Evolutionary conservation across 768 basidiomycete genomes (phyloP), one percentile per base, ranked within the genome.

Genomic region (Calvatia gigantea): DNA sequence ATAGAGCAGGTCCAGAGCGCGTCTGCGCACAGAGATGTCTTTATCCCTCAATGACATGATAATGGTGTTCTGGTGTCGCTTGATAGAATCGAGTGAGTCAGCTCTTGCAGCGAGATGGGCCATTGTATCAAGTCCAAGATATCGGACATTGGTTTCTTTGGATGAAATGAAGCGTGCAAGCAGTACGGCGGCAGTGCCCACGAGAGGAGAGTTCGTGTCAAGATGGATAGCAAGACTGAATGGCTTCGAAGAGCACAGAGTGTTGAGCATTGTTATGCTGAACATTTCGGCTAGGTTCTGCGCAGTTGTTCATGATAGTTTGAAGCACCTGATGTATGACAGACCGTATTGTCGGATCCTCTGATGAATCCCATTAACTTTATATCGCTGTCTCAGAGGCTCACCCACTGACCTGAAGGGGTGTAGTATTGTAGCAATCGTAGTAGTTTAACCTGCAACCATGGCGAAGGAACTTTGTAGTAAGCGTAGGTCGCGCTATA

Each of bases 211-310:
- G 58, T 84, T 92, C 50, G 91, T 86, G 70, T 98, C 94, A 58
- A 98, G 69, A 70, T 99, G 97, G 60, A 99, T 98, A 12, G 94
- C 94, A 39, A 98, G 85, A 58, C 92, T 79, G 64, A n/a, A 99
- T 99, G 19, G 96, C 96, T 72, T 99, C 97, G 64, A 98, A 99
- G 12, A 99, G 80, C n/a, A 99, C 85, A 1, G 97, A 91, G 66
- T 98, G 94, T 66, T 97, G 96, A 8, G 96, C 97, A 64, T 99
- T 99, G 69, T 96, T 98, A 66, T 99, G 97, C 67, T 99, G 97
- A 11, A 98, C 91, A 62, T 98, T 98, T 60, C 91, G 81, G 9
- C 93, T 87, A 7, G 89, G 89, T 65, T 97, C 95, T 7, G 92
- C 87, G 63, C 89, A 85, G 64, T 88, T 94, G 62, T 88, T 89